Evolutionary conservation across 2,329 filamentous ascomycete genomes (phyloP).

Genomic region (Colletotrichum cuscutae): DNA sequence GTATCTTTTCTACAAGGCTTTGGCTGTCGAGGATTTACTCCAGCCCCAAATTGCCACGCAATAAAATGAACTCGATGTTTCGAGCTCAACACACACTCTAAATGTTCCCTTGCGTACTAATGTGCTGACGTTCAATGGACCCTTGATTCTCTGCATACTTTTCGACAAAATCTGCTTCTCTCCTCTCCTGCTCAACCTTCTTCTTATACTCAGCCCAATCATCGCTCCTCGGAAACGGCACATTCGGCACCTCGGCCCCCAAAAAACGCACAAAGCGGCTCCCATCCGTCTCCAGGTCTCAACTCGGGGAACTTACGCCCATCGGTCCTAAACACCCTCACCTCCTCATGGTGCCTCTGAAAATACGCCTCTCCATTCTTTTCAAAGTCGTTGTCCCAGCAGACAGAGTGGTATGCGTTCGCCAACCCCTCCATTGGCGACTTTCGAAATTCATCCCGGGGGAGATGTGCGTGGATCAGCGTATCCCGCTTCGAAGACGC

Average conservation of each 20-base stretch:
- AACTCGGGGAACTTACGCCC: constrained; percentile 42
- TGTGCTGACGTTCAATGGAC: not conserved
- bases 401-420: constrained; percentile 40
- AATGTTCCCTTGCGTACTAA: not conserved
- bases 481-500: constrained; percentile 54
- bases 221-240: constrained; percentile 42
- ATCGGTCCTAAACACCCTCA: constrained; percentile 32
- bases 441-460: constrained; percentile 15
- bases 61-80: not conserved
- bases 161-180: not conserved
- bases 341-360: constrained; percentile 39
- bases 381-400: constrained; percentile 43
- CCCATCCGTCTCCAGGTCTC: constrained; percentile 41
- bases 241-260: constrained; percentile 37
- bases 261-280: constrained; percentile 42
- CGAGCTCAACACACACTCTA: not conserved
- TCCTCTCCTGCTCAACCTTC: constrained; percentile 36
- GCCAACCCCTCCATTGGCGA: constrained; percentile 40
- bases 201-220: constrained; percentile 45
- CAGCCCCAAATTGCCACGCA: not conserved
- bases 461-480: constrained; percentile 38
- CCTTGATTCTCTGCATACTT: not conserved
- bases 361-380: constrained; percentile 38
- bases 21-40: constrained; percentile 21
- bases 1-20: not conserved